phyloP scores from a whole-genome alignment of 139 green algal genomes.

The Chlamydomonas schloesseri region DNA sequence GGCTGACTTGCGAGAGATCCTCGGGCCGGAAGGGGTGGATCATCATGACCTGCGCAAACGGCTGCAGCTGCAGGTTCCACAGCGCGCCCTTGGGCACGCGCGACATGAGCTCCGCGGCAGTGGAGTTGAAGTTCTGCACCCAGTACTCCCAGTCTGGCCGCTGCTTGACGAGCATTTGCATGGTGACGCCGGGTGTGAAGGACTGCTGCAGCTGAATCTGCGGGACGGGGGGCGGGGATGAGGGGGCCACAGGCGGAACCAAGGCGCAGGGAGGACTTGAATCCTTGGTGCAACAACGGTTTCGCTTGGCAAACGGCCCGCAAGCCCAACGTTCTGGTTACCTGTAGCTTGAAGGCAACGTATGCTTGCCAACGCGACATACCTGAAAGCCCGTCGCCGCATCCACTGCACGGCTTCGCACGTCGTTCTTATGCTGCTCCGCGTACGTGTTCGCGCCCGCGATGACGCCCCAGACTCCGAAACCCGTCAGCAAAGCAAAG shows the following conservation, averaged over 20 bases:
- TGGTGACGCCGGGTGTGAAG: constrained; percentile 15
- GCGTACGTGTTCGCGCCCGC: not conserved
- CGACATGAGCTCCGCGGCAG: constrained; percentile 9
- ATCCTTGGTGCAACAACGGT: no score
- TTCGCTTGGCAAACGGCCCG: no score
- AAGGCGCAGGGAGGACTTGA: not conserved
- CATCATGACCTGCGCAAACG: constrained; percentile 20
- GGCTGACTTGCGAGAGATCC: constrained; percentile 16
- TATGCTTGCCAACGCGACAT: not conserved
- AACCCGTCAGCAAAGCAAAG: constrained; percentile 1
- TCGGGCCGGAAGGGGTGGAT: constrained; percentile 44
- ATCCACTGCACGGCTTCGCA: constrained; percentile 12
- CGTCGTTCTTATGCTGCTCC: constrained; percentile 4
- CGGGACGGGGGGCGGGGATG: not conserved
- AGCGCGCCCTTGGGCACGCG: not conserved
- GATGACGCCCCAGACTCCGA: constrained; percentile 36
- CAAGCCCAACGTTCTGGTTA: no score
- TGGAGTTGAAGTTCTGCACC: constrained; percentile 20
- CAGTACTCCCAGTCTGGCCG: not conserved
- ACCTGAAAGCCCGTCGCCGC: constrained; percentile 32
- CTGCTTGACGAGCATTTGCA: constrained; percentile 29
- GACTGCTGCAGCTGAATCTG: constrained; percentile 43
- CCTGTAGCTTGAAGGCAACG: no score
- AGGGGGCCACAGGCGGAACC: no score
- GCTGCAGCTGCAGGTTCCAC: constrained; percentile 44